Evolutionary conservation across 1,284 basidiomycete species (phyloP), one percentile per base, ranked within the genome.

Genomic region (Singerocomus rubriflavus): DNA sequence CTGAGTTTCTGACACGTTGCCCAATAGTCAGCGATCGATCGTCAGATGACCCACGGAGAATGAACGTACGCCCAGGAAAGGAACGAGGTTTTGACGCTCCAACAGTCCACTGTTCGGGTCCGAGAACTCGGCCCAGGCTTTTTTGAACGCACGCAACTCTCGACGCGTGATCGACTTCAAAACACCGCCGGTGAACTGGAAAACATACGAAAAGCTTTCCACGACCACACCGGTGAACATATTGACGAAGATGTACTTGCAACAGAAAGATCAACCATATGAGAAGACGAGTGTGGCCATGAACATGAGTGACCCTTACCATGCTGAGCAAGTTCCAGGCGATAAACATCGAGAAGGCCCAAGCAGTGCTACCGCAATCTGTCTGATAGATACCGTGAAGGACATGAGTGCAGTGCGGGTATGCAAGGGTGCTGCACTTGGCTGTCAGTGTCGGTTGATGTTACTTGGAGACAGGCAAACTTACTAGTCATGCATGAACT

Each of bases 271-370:
- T 55, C 33, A 58, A 45, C 34, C 29, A 31, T 27, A 49, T 7
- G 8, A 6, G 13, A 40, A 45, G 29, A 34, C n/a, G 13, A 16
- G 26, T 29, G 34, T 21, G 16, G 16, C 27, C 35, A 41, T 32
- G 31, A 30, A 53, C 35, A 41, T 32, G 31, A 30, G 53, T 42
- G 53, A 14, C 34, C 64, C 84, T 63, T 58, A 93, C 92, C 92
- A 98, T 98, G 78, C 91, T 95, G 44, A 98, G 76, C 35, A 99
- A 74, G 67, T 98, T 98, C 96, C 96, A 99, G 0, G 88, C 82
- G 60, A 98, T 97, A 73, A 98, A 98, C 27, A 99, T 73, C 1
- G 80, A 76, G 66, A 88, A 95, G 0, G 95, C 86, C 88, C 94
- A 97, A 5, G 76, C 76, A 8, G 79, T 69, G 60, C 90, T 95